These are phyloP conservation scores for Metarhizium humberi DNA, from an alignment of 2,329 filamentous ascomycete genomes.

Conservation along the genomic window DNA sequence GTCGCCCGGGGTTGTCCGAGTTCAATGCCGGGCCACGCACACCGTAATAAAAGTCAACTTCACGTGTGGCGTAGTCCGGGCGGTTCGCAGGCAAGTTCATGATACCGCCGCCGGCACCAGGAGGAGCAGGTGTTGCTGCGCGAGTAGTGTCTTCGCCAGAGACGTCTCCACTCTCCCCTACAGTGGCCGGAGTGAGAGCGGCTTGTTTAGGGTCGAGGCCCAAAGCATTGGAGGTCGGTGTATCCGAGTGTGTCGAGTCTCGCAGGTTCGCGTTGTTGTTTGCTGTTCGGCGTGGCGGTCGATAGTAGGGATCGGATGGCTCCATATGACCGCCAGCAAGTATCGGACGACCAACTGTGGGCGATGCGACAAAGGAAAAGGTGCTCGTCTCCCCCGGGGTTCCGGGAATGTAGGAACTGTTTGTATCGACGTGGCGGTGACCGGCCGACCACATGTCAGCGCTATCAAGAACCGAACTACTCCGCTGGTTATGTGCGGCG, in stretches of 20 bases:
- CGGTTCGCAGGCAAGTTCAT: slow-evolving; percentile 41
- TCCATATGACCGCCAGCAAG: slow-evolving; percentile 36
- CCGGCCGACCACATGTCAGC: slow-evolving; percentile 35
- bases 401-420: slow-evolving; percentile 61
- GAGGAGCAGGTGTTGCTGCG: slow-evolving; percentile 34
- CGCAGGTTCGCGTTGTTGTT: slow-evolving; percentile 55
- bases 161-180: slow-evolving; percentile 27
- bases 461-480: slow-evolving; percentile 46
- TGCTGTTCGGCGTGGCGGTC: slow-evolving; percentile 65
- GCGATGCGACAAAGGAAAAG: slow-evolving; percentile 61
- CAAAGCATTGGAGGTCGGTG: slow-evolving; percentile 16
- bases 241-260: slow-evolving; percentile 23
- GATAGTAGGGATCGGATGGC: slow-evolving; percentile 72
- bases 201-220: slow-evolving; percentile 23
- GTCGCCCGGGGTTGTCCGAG: slow-evolving; percentile 70
- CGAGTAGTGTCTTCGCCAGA: slow-evolving; percentile 31
- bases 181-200: slow-evolving; percentile 1
- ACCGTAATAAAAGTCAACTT: slow-evolving; percentile 95
- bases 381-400: slow-evolving; percentile 62
- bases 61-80: slow-evolving; percentile 84
- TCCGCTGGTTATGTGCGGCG: slow-evolving; percentile 35
- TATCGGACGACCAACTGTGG: slow-evolving; percentile 37
- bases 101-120: slow-evolving; percentile 19
- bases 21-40: slow-evolving; percentile 81
- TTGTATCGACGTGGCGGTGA: slow-evolving; percentile 43